Evolutionary conservation across 306 rosid genomes (phyloP), one percentile per base, ranked within the genome.

Genomic region (Cucurbita argyrosperma): DNA sequence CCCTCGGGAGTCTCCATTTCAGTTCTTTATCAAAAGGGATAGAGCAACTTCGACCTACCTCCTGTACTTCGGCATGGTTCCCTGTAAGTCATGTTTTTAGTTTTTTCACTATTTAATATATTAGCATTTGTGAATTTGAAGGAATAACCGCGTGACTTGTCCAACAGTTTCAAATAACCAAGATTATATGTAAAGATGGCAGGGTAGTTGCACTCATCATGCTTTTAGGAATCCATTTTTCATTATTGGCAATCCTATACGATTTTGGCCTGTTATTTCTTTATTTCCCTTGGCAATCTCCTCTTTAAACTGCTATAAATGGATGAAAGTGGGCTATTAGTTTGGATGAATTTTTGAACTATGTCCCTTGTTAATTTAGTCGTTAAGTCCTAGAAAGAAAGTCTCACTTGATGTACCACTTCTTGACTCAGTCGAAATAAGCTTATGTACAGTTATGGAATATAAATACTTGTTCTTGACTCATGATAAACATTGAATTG

Each of bases 21-120:
- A 90, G 70, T 94, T 97, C 83, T 94, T 83, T 75, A 90, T 94
- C 64, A 84, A 74, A 83, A 90, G 98, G 87, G 82, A 88, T 73
- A 84, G 94, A 88, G 89, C 86, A 56, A 85, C 91, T 79, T 86
- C 90, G 51, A 84, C 88, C 23, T 94, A 80, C 82, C 78, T 77
- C 45, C 85, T 94, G 80, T 84, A 84, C 84, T 83, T 79, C 6
- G 96, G 96, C 72, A 80, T 89, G 80, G 81, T 80, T 61, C 97
- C 98, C 54, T 79, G 98, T 94, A 86, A 89, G 98, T 84, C 39
- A 43, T 53, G 39, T 64, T 49, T 60, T 42, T 10, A 16, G 6
- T 16, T 35, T 6, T 61, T 61, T 74, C 52, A 18, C 67, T 13
- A 30, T 57, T 60, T 14, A 43, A 14, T 15, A 21, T 13, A n/a